These are phyloP conservation scores for Candida nonsorbophila DNA, from an alignment of 805 yeast genomes.

Conservation along the genomic window DNA sequence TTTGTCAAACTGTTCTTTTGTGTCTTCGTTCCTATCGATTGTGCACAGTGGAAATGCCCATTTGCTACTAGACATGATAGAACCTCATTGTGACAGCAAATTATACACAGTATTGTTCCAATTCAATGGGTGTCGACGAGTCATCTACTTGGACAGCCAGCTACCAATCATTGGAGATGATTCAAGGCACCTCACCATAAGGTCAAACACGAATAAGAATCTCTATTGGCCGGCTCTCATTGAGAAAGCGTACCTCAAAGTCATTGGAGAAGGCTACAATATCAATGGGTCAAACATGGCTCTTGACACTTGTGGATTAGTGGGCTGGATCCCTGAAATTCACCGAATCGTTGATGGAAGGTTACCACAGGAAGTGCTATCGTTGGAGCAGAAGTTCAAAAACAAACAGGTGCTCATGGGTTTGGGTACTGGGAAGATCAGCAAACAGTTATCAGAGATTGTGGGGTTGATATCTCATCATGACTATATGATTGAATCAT, in stretches of 20 bases:
- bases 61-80: conserved; percentile 17
- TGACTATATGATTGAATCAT: conserved; percentile 57
- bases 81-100: conserved; percentile 16
- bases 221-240: conserved; percentile 65
- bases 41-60: conserved; percentile 16
- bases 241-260: conserved; percentile 69
- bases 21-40: conserved; percentile 58
- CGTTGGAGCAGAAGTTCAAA: conserved; percentile 1
- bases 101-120: conserved; percentile 35
- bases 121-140: conserved; percentile 51
- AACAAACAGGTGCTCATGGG: conserved; percentile 46
- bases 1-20: conserved; percentile 70
- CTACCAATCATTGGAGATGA: conserved; percentile 32
- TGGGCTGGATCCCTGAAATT: conserved; percentile 72
- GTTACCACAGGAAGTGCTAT: conserved; percentile 11
- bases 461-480: conserved; percentile 51
- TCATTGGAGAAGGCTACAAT: conserved; percentile 54
- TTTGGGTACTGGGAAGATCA: conserved; percentile 58
- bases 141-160: conserved; percentile 41
- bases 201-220: conserved; percentile 24
- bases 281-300: conserved; percentile 74
- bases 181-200: conserved; percentile 26
- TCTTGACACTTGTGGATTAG: conserved; percentile 56
- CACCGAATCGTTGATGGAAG: conserved; percentile 33
- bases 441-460: conserved; percentile 24